Conservation (phyloP, 139 green algal species). For the Coccomyxa sp. region DNA sequence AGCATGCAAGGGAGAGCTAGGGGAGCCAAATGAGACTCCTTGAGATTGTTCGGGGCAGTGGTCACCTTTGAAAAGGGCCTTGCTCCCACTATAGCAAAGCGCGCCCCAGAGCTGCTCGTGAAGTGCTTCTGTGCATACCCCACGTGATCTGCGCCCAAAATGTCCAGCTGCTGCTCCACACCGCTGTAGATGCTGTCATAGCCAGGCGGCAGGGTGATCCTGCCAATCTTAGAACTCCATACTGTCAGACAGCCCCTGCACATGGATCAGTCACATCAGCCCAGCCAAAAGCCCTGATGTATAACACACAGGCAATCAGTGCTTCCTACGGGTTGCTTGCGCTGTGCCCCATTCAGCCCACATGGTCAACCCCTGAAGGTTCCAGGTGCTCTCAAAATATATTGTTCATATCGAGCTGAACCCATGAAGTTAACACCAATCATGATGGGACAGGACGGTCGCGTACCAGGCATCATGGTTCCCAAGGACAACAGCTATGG, state of each 20-base stretch:
- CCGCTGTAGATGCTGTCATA: neutral
- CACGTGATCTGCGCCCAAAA: constrained; percentile 38
- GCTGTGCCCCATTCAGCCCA: no score
- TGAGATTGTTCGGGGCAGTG: neutral
- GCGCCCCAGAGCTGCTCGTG: neutral
- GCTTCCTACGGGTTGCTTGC: neutral
- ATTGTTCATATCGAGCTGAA: neutral
- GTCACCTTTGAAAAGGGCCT: constrained; percentile 41
- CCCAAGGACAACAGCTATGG: constrained; percentile 38
- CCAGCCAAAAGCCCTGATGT: neutral
- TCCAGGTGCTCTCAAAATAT: neutral
- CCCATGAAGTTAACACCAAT: neutral
- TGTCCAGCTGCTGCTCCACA: constrained; percentile 39
- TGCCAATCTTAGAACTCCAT: neutral
- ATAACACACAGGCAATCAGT: neutral
- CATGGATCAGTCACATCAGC: neutral
- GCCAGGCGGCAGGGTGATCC: neutral
- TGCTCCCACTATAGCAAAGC: constrained; percentile 41
- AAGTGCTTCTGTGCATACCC: constrained; percentile 33
- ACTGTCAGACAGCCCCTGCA: neutral
- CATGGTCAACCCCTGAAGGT: neutral
- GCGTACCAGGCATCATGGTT: constrained; percentile 52
- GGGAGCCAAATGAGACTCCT: neutral
- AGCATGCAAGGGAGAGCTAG: neutral
- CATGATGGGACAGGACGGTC: neutral